A percentile compares a stretch with the other conserved stretches of the same genome.
Evolutionary conservation across 768 basidiomycete genomes (phyloP).

Genomic region (Myochromella boudieri): DNA sequence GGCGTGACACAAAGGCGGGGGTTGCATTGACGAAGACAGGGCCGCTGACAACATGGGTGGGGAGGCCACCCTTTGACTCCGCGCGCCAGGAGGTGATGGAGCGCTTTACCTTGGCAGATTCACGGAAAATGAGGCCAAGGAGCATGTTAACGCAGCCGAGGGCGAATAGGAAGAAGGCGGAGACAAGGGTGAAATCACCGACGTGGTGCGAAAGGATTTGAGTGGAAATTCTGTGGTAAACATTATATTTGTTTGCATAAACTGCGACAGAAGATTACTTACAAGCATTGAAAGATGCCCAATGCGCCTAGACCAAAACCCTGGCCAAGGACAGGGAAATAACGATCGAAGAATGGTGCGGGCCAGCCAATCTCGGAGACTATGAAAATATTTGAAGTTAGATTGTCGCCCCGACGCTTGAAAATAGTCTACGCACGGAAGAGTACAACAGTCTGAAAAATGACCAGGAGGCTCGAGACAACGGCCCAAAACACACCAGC

Average conservation of each 20-base stretch:
- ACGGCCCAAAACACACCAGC: slow-evolving; percentile 93
- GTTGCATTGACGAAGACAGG: slow-evolving; percentile 34
- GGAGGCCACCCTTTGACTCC: slow-evolving; percentile 55
- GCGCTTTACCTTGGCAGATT: slow-evolving; percentile 61
- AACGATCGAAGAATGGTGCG: slow-evolving; percentile 75
- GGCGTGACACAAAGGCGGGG: slow-evolving; percentile 30
- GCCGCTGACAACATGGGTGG: slow-evolving; percentile 39
- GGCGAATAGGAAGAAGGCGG: slow-evolving; percentile 84
- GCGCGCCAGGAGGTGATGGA: slow-evolving; percentile 68
- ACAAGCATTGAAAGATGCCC: slow-evolving; percentile 87
- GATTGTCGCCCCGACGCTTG: background rate
- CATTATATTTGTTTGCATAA: background rate
- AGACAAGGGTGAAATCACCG: slow-evolving; percentile 81
- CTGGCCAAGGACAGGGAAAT: slow-evolving; percentile 87
- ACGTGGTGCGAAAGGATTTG: slow-evolving; percentile 77
- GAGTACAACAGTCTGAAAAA: slow-evolving; percentile 77
- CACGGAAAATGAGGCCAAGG: slow-evolving; percentile 78
- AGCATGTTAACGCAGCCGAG: slow-evolving; percentile 83
- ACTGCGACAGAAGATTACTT: slow-evolving; percentile 26
- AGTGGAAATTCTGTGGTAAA: slow-evolving; percentile 52
- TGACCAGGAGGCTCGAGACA: slow-evolving; percentile 80
- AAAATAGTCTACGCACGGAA: slow-evolving; percentile 41
- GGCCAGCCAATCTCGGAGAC: slow-evolving; percentile 84
- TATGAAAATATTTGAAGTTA: slow-evolving; percentile 12
- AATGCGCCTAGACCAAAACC: slow-evolving; percentile 86